Evolutionary conservation across 2,329 filamentous ascomycete genomes (phyloP).

Genomic region (Trichoderma harzianum): DNA sequence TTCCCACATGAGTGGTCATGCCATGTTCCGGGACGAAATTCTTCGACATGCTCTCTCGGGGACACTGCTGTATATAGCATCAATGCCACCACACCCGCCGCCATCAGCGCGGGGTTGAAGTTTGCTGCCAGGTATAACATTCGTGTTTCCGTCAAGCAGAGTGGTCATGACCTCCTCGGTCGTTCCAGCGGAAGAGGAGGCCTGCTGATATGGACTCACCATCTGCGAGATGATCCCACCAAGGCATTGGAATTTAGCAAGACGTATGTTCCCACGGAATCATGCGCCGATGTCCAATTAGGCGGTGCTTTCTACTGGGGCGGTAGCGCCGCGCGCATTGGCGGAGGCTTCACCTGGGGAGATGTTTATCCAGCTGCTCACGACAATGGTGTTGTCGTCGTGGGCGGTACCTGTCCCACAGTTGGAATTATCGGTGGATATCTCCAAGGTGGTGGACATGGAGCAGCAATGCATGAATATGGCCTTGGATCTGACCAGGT

Average conservation of each 20-base stretch:
- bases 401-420: constrained; percentile 30
- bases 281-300: neutral
- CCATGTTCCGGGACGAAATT: neutral
- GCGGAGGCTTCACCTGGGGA: constrained; percentile 33
- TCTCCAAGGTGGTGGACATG: constrained; percentile 41
- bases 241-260: neutral
- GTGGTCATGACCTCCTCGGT: too few relatives aligned
- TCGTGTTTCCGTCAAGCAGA: too few relatives aligned
- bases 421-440: constrained; percentile 36
- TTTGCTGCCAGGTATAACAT: too few relatives aligned
- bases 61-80: neutral
- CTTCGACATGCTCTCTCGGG: neutral
- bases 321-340: constrained; percentile 35
- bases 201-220: neutral
- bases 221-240: neutral
- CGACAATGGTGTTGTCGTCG: constrained; percentile 33
- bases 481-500: constrained; percentile 44
- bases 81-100: neutral
- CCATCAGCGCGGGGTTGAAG: too few relatives aligned
- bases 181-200: too few relatives aligned
- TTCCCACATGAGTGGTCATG: neutral
- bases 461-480: constrained; percentile 36
- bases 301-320: constrained; percentile 24
- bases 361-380: constrained; percentile 34
- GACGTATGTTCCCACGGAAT: neutral